Percentiles rank a stretch among this genome's conserved stretches.
Evolutionary conservation across 2,329 filamentous ascomycete species (phyloP).

Genomic region (Trichoderma hamatum): DNA sequence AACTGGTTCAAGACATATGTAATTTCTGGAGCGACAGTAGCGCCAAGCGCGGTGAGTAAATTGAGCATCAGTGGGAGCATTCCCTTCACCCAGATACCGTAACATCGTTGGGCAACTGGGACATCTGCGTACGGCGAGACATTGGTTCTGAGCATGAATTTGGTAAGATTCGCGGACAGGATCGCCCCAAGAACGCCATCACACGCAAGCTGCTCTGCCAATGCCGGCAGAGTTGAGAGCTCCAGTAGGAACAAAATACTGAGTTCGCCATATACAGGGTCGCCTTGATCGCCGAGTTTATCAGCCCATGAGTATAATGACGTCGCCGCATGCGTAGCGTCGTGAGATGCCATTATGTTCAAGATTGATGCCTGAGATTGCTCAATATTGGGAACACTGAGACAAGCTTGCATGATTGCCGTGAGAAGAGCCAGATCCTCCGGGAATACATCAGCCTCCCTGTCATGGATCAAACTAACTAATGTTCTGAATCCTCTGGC

Average conservation of each 20-base stretch:
- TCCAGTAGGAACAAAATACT: slow-evolving; percentile 86
- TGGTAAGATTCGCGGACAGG: slow-evolving; percentile 76
- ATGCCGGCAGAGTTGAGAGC: slow-evolving; percentile 74
- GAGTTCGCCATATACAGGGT: slow-evolving; percentile 93
- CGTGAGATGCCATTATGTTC: slow-evolving; percentile 69
- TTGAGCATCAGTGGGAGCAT: slow-evolving; percentile 88
- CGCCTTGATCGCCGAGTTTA: slow-evolving; percentile 72
- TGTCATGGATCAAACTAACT: slow-evolving; percentile 79
- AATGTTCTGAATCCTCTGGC: slow-evolving; percentile 80
- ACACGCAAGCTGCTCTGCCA: slow-evolving; percentile 88
- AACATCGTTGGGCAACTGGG: slow-evolving; percentile 70
- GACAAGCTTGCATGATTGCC: slow-evolving; percentile 81
- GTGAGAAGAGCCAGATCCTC: slow-evolving; percentile 87
- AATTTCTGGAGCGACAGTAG: slow-evolving; percentile 81
- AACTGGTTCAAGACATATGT: slow-evolving; percentile 89
- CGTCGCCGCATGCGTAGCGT: slow-evolving; percentile 77
- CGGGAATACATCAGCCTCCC: slow-evolving; percentile 62
- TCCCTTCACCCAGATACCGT: slow-evolving; percentile 86
- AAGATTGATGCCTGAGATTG: slow-evolving; percentile 72
- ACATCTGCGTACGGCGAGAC: slow-evolving; percentile 80
- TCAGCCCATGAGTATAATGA: slow-evolving; percentile 95
- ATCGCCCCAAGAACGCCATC: slow-evolving; percentile 82
- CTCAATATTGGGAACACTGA: slow-evolving; percentile 76
- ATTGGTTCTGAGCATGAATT: slow-evolving; percentile 70
- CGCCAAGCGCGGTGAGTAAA: slow-evolving; percentile 78